Evolutionary conservation across 305 asterid genomes (phyloP).

Genomic region (Petunia hybrid): DNA sequence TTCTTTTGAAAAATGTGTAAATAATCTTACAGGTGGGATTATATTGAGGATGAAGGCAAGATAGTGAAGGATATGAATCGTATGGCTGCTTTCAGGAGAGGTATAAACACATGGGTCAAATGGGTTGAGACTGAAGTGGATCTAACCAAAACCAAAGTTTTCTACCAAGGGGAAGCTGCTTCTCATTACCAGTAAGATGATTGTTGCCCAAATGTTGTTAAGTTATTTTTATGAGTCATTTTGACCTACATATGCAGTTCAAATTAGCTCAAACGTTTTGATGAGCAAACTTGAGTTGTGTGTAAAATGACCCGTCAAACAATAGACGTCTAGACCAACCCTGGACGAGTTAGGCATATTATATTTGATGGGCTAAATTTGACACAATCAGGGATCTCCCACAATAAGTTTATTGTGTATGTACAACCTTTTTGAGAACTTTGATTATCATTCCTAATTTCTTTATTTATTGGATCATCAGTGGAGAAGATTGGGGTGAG

Average conservation of each 20-base stretch:
- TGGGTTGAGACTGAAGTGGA: slow-evolving; percentile 46
- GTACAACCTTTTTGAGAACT: not conserved
- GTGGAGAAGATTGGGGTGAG: slow-evolving; percentile 64
- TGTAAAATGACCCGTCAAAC: too few relatives aligned
- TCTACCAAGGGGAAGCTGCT: slow-evolving; percentile 49
- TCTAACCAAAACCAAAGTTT: slow-evolving; percentile 38
- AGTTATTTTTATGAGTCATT: too few relatives aligned
- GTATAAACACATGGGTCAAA: slow-evolving; percentile 45
- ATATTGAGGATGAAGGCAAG: slow-evolving; percentile 38
- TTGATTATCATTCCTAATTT: not conserved
- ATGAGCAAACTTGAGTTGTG: too few relatives aligned
- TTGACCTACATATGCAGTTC: too few relatives aligned
- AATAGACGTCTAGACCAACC: too few relatives aligned
- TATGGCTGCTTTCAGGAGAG: slow-evolving; percentile 39
- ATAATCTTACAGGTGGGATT: slow-evolving; percentile 37
- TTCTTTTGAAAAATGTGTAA: not conserved
- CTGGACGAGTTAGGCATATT: too few relatives aligned
- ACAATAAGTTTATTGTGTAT: too few relatives aligned
- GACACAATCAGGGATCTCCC: too few relatives aligned
- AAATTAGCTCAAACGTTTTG: too few relatives aligned
- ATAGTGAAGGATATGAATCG: slow-evolving; percentile 40
- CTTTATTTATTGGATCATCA: slow-evolving; percentile 17
- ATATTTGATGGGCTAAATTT: too few relatives aligned
- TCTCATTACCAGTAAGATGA: slow-evolving; percentile 47
- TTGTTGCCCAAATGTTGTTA: not conserved